Evolutionary conservation across 306 rosid species (phyloP).

Genomic region (Cicer cuneatum): DNA sequence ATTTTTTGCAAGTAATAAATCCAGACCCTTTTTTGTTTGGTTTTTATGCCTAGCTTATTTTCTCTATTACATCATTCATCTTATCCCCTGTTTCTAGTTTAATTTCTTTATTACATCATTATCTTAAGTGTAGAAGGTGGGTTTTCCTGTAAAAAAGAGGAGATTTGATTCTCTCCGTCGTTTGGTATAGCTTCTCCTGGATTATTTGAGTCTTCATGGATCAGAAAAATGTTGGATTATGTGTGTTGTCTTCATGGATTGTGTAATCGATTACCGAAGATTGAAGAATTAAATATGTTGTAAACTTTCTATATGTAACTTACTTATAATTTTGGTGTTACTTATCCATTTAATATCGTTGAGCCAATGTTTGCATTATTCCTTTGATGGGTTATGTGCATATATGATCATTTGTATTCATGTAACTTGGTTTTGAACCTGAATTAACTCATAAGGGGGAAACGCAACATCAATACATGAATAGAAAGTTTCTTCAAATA

Average conservation of each 20-base stretch:
- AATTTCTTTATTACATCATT: neutral
- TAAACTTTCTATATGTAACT: neutral
- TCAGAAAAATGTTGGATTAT: neutral
- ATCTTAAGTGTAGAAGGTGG: neutral
- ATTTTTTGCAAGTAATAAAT: neutral
- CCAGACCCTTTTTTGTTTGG: neutral
- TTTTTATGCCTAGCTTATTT: neutral
- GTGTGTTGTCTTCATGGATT: too few species aligned
- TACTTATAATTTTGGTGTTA: neutral
- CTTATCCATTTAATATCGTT: neutral
- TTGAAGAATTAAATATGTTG: neutral
- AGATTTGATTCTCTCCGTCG: neutral
- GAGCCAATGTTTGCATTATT: neutral
- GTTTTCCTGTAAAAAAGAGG: neutral
- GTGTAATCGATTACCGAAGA: conserved; percentile 11
- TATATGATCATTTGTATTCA: neutral
- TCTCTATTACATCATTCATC: neutral
- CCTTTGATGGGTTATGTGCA: neutral
- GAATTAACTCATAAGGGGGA: too few species aligned
- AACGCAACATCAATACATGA: too few species aligned
- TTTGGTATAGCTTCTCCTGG: neutral
- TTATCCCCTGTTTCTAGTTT: neutral
- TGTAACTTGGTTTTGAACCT: neutral
- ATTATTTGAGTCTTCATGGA: conserved; percentile 1
- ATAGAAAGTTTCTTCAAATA: too few species aligned